These are phyloP conservation scores for Usnea hakonensis DNA, from an alignment of 495 filamentous ascomycete genomes.

Conservation along the genomic window DNA sequence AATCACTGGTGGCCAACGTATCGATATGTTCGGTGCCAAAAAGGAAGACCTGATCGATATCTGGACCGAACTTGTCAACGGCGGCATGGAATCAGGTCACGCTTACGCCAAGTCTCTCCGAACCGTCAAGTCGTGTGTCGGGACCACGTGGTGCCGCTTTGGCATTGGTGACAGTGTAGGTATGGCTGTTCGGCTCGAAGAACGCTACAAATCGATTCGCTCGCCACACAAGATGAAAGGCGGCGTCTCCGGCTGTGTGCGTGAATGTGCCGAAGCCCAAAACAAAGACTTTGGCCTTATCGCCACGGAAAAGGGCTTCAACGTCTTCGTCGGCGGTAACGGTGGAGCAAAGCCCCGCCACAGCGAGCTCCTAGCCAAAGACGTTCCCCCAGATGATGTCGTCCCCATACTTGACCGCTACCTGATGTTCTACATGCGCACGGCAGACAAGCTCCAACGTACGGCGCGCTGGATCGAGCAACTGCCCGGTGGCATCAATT, in stretches of 20 bases:
- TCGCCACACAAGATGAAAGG: constrained; percentile 92
- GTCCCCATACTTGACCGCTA: constrained; percentile 86
- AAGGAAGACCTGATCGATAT: constrained; percentile 89
- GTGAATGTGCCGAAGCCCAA: constrained; percentile 93
- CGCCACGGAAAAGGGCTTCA: constrained; percentile 91
- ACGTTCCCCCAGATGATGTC: constrained; percentile 79
- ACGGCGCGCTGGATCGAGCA: constrained; percentile 90
- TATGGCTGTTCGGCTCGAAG: constrained; percentile 86
- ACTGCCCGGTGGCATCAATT: constrained; percentile 78
- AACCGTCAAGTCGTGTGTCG: constrained; percentile 89
- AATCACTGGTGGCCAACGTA: constrained; percentile 91
- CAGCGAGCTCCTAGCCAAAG: constrained; percentile 81
- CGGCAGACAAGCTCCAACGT: constrained; percentile 88
- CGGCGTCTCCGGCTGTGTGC: constrained; percentile 83
- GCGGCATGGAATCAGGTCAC: constrained; percentile 92
- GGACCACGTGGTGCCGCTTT: constrained; percentile 90
- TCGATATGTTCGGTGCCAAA: constrained; percentile 91
- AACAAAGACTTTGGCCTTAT: constrained; percentile 96
- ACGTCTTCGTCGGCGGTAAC: constrained; percentile 89
- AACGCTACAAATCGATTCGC: constrained; percentile 90
- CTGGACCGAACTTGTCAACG: constrained; percentile 77
- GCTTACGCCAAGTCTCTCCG: constrained; percentile 89
- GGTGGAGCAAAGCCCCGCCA: constrained; percentile 84
- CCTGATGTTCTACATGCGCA: constrained; percentile 93
- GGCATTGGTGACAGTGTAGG: constrained; percentile 95